phyloP scores from a whole-genome alignment of 257 asterid genomes.

The Linderniella brevidens region DNA sequence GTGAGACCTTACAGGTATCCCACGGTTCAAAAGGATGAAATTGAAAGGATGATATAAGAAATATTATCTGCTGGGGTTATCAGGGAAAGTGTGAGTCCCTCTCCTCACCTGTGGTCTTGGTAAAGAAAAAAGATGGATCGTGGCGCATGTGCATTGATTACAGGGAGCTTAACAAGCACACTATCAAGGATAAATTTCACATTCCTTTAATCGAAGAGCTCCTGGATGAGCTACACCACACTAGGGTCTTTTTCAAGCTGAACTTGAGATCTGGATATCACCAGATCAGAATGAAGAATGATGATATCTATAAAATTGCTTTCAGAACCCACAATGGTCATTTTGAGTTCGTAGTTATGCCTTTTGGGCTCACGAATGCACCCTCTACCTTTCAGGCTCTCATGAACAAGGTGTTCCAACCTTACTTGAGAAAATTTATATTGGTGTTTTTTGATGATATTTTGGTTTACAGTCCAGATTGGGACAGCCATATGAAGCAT shows the following conservation, averaged over 20 bases:
- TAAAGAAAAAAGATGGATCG: background rate
- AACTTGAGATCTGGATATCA: background rate
- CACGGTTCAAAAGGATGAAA: background rate
- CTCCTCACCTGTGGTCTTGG: background rate
- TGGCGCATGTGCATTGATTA: background rate
- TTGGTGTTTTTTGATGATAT: constrained; percentile 6
- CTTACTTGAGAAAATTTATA: background rate
- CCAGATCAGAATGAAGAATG: background rate
- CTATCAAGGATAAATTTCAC: background rate
- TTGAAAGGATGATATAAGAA: background rate
- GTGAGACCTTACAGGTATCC: background rate
- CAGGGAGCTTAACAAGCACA: background rate
- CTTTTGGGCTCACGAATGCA: background rate
- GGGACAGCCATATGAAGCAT: background rate
- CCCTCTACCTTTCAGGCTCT: background rate
- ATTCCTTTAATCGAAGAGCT: background rate
- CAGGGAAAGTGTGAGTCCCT: background rate
- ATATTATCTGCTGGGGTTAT: background rate
- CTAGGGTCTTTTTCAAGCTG: background rate
- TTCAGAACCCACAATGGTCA: background rate
- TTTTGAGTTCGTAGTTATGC: background rate
- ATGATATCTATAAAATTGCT: background rate
- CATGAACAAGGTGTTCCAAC: background rate
- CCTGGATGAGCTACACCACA: background rate
- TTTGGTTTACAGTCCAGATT: background rate